These are phyloP conservation scores for Arachnopeziza araneosa DNA, from an alignment of 2,329 filamentous ascomycete genomes.

Conservation along the genomic window DNA sequence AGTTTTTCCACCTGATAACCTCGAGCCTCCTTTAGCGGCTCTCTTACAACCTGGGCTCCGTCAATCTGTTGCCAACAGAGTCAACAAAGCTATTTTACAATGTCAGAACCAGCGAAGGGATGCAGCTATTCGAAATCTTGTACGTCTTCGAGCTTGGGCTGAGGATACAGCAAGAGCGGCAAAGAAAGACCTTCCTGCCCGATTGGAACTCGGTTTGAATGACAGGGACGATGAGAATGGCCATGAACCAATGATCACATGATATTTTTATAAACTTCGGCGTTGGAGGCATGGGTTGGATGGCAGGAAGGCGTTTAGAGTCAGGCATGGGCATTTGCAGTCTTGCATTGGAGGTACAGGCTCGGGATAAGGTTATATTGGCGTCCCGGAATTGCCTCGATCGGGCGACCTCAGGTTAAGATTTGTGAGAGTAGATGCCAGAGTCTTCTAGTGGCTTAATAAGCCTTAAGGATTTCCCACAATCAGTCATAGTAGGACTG, in stretches of 20 bases:
- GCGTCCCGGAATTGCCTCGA: background rate
- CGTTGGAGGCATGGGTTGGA: background rate
- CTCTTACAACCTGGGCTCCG: conserved; percentile 76
- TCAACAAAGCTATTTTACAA: conserved; percentile 82
- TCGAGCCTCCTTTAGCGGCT: conserved; percentile 68
- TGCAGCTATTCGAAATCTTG: conserved; percentile 74
- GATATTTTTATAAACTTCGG: conserved; percentile 7
- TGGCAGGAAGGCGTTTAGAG: background rate
- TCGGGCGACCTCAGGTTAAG: background rate
- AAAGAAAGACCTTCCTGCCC: conserved; percentile 30
- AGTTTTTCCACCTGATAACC: conserved; percentile 76
- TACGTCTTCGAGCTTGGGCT: conserved; percentile 80
- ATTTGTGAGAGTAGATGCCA: background rate
- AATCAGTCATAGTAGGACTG: too few species aligned
- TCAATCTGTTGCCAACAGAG: conserved; percentile 74
- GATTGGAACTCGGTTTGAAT: conserved; percentile 29
- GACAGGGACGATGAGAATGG: conserved; percentile 19
- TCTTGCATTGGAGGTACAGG: background rate
- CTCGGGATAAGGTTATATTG: background rate
- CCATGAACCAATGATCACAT: conserved; percentile 29
- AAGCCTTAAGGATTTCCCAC: background rate
- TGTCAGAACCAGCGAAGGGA: conserved; percentile 69
- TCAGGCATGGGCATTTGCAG: background rate
- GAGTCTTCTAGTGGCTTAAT: background rate
- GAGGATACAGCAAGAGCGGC: conserved; percentile 43